phyloP scores from a whole-genome alignment of 768 basidiomycete genomes.

The Astraeus odoratus region DNA sequence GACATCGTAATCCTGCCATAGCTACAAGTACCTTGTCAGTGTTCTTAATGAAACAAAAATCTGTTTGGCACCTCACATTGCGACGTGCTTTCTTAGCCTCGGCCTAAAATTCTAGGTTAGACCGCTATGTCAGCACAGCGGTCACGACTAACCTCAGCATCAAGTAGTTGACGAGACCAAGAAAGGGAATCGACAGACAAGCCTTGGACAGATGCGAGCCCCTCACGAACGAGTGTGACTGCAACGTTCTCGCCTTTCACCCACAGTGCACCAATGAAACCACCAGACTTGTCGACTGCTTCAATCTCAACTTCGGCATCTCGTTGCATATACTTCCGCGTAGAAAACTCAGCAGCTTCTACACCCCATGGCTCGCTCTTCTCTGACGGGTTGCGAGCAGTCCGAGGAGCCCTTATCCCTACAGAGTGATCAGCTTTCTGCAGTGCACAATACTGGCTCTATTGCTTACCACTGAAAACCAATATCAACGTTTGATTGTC shows the following conservation, averaged over 20 bases:
- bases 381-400: conserved; percentile 72
- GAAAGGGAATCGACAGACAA: conserved; percentile 81
- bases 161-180: conserved; percentile 73
- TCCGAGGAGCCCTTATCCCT: conserved; percentile 89
- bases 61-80: conserved; percentile 51
- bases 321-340: conserved; percentile 82
- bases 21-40: conserved; percentile 34
- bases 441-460: background rate
- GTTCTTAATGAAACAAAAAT: background rate
- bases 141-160: conserved; percentile 62
- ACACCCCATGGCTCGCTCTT: conserved; percentile 84
- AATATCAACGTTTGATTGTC: conserved; percentile 92
- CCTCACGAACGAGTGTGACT: conserved; percentile 75
- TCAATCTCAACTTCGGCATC: conserved; percentile 94
- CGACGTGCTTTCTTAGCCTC: conserved; percentile 76
- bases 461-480: conserved; percentile 69
- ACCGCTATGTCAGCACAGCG: background rate
- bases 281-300: conserved; percentile 86
- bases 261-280: conserved; percentile 88
- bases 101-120: conserved; percentile 35
- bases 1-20: conserved; percentile 80
- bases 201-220: conserved; percentile 79
- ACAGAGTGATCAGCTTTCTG: conserved; percentile 8
- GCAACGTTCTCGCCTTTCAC: conserved; percentile 84
- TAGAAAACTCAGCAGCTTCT: conserved; percentile 78